Conservation (phyloP, 2,329 filamentous ascomycete species). For the Whalleya microplaca region DNA sequence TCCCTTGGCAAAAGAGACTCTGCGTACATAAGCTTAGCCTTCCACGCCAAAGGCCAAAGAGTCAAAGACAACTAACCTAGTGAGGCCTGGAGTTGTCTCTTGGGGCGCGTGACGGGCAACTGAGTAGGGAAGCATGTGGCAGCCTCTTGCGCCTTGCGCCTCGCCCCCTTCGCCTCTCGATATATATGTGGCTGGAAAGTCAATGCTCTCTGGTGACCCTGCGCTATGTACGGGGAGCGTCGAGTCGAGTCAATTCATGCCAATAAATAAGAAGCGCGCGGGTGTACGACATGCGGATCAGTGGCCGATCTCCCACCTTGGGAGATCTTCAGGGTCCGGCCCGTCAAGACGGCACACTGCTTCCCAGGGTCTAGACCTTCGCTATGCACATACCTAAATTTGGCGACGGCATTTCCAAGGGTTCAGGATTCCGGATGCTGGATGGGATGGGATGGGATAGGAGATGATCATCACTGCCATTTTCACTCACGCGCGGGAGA, state of each 20-base stretch:
- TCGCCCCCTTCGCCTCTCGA: too few relatives aligned
- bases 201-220: neutral
- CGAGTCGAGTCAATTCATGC: neutral
- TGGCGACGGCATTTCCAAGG: neutral
- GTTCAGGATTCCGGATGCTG: too few relatives aligned
- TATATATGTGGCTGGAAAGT: neutral
- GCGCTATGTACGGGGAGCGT: neutral
- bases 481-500: neutral
- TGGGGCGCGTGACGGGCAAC: too few relatives aligned
- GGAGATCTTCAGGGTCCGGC: neutral
- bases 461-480: neutral
- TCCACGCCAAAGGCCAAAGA: too few relatives aligned
- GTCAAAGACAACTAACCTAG: too few relatives aligned
- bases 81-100: too few relatives aligned
- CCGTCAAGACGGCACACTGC: neutral
- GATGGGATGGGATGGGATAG: neutral
- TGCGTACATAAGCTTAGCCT: too few relatives aligned
- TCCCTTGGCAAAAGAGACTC: too few relatives aligned
- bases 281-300: neutral
- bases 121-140: too few relatives aligned
- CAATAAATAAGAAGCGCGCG: neutral
- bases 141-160: too few relatives aligned
- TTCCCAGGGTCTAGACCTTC: neutral
- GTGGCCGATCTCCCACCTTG: neutral
- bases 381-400: neutral